Evolutionary conservation across 345 rosid species (phyloP).

Genomic region (Kandelia obovata): DNA sequence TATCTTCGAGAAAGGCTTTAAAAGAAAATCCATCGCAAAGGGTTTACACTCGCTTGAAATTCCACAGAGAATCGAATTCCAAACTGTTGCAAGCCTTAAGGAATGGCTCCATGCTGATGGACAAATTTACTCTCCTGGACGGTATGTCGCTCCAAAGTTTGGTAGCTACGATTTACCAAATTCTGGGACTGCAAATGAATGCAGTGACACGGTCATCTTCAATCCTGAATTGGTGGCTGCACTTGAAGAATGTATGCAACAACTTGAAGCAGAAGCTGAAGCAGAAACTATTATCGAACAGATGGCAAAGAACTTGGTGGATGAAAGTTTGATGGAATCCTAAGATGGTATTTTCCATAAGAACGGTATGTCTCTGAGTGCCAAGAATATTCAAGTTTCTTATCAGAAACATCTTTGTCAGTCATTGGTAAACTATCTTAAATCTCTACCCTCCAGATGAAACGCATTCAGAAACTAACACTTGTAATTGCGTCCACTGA

Average conservation of each 20-base stretch:
- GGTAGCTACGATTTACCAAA: conserved; percentile 22
- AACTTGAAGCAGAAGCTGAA: conserved; percentile 44
- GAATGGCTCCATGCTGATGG: conserved; percentile 30
- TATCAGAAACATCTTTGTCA: too few species aligned
- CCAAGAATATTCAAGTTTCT: not conserved
- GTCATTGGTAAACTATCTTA: not conserved
- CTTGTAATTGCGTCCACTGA: not conserved
- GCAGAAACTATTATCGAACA: conserved; percentile 36
- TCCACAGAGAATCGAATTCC: conserved; percentile 30
- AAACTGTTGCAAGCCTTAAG: conserved; percentile 24
- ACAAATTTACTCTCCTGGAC: conserved; percentile 29
- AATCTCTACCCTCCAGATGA: not conserved
- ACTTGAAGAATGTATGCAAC: conserved; percentile 34
- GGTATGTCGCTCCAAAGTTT: conserved; percentile 38
- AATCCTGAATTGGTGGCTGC: conserved; percentile 35
- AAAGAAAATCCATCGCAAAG: conserved; percentile 34
- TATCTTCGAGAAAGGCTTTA: conserved; percentile 16
- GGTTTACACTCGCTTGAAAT: conserved; percentile 28
- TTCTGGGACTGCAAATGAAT: not conserved
- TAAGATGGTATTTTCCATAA: too few species aligned
- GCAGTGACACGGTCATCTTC: conserved; percentile 20
- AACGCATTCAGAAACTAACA: not conserved
- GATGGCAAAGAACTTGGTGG: conserved; percentile 24
- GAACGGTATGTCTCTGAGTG: too few species aligned
- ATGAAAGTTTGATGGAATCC: conserved; percentile 9